Evolutionary conservation across 805 yeast species (phyloP), one percentile per base, ranked within the genome.

Genomic region (Isabelozyma gotoi): DNA sequence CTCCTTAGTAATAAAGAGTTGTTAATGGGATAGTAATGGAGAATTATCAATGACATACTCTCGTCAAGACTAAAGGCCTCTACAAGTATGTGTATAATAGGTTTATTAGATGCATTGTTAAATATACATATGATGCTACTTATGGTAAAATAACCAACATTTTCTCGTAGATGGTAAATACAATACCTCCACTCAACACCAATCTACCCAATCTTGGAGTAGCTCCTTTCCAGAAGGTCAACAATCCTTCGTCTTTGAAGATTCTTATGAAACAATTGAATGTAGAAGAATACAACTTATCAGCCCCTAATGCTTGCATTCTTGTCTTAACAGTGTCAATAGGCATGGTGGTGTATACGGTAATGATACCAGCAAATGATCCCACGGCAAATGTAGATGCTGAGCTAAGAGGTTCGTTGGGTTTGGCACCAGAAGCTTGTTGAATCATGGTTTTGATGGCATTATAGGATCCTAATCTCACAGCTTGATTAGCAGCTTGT

Each of bases 141-240:
- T 58, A 77, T 16, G 58, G 67, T 62, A 84, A 57, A n/a, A 84
- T 40, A 32, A 73, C 78, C 63, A 92, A 73, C 71, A 92, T 85
- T 68, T 90, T 88, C 63, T 92, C 99, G 64, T 92, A 92, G 44
- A 94, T 88, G 16, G 98, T 94, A 69, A 92, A 92, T 20, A 94
- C 97, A 52, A 92, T 92, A 56, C 99, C 99, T 48, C 99, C 99
- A 67, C 96, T 86, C 59, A 92, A 76, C 29, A 91, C 81, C 60
- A 92, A 76, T 56, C 99, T 80, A 5, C 98, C 98, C 48, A 92
- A 73, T 60, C 99, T 78, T 37, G 99, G 98, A 2, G 98, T 94
- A 29, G 98, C 96, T 48, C 99, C 99, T 67, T 88, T 88, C 99
- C 99, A 92, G 68, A 90, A 89, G 4, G 97, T 86, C 58, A 80